Evolutionary conservation across 192 early-diverging fungal genomes (phyloP).

Genomic region (Backusella tuberculispora): DNA sequence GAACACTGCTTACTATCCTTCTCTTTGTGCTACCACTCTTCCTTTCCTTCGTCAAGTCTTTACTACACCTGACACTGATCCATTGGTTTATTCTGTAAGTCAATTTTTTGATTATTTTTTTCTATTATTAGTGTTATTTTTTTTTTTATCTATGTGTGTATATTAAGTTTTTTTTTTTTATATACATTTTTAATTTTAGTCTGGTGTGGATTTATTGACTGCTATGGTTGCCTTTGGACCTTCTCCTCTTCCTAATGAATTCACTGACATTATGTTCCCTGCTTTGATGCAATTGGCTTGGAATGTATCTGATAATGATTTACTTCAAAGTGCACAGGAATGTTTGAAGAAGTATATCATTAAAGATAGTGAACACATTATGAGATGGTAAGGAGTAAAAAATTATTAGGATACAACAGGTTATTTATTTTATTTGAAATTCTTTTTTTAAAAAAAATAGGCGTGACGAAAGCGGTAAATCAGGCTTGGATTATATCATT

Average conservation of each 20-base stretch:
- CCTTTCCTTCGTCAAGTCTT: conserved; percentile 70
- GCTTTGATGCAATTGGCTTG: conserved; percentile 76
- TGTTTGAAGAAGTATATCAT: conserved; percentile 81
- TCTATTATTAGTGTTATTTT: too few relatives aligned
- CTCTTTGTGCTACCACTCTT: conserved; percentile 74
- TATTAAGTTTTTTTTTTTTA: neutral
- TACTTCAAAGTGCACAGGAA: conserved; percentile 90
- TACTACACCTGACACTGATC: conserved; percentile 39
- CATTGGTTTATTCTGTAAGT: conserved; percentile 44
- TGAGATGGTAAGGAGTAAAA: conserved; percentile 64
- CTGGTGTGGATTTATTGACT: conserved; percentile 76
- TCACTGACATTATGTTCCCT: conserved; percentile 80
- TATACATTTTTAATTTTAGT: conserved; percentile 36
- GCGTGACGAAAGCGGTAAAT: conserved; percentile 48
- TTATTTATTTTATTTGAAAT: neutral
- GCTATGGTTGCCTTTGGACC: conserved; percentile 72
- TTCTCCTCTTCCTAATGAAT: conserved; percentile 72
- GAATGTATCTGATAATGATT: conserved; percentile 68
- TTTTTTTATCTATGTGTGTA: conserved; percentile 9
- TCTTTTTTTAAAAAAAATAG: conserved; percentile 34
- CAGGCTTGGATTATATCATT: conserved; percentile 82
- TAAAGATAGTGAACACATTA: conserved; percentile 75
- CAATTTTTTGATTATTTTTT: conserved; percentile 38
- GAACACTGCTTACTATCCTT: conserved; percentile 62
- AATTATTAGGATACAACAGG: neutral